Conservation (phyloP, 495 filamentous ascomycete species). For the Hypoxylon cercidicola region DNA sequence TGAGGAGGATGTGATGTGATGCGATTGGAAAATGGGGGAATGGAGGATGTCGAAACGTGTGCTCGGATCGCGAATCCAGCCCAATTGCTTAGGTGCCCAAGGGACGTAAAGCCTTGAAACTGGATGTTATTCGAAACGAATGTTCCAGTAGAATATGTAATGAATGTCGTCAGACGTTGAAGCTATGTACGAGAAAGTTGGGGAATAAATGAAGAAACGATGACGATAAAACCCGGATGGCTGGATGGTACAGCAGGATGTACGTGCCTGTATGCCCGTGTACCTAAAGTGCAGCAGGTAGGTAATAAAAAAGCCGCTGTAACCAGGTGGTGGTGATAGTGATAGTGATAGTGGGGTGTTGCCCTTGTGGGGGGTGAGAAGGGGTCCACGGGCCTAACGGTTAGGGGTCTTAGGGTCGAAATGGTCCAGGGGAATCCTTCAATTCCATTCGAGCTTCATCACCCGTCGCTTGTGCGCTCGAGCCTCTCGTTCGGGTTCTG, state of each 20-base stretch:
- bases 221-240: conserved; percentile 17
- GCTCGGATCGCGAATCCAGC: conserved; percentile 36
- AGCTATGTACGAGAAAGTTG: not conserved
- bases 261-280: too few relatives aligned
- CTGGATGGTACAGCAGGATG: conserved; percentile 13
- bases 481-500: conserved; percentile 22
- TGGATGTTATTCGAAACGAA: conserved; percentile 2
- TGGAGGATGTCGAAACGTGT: conserved; percentile 33
- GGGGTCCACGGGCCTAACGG: too few relatives aligned
- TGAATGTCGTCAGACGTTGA: not conserved
- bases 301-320: not conserved
- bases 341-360: conserved; percentile 8
- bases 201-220: not conserved
- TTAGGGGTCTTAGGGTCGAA: conserved; percentile 18
- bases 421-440: conserved; percentile 21
- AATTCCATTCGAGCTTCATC: conserved; percentile 16
- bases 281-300: too few relatives aligned
- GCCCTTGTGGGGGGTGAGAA: conserved; percentile 18
- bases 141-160: not conserved
- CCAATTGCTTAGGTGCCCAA: conserved; percentile 15
- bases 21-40: conserved; percentile 16
- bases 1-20: conserved; percentile 13
- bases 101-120: conserved; percentile 13
- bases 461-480: conserved; percentile 18
- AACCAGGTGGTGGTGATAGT: not conserved